Conservation (phyloP, 2,329 filamentous ascomycete genomes). For the Phyllosticta citriasiana region DNA sequence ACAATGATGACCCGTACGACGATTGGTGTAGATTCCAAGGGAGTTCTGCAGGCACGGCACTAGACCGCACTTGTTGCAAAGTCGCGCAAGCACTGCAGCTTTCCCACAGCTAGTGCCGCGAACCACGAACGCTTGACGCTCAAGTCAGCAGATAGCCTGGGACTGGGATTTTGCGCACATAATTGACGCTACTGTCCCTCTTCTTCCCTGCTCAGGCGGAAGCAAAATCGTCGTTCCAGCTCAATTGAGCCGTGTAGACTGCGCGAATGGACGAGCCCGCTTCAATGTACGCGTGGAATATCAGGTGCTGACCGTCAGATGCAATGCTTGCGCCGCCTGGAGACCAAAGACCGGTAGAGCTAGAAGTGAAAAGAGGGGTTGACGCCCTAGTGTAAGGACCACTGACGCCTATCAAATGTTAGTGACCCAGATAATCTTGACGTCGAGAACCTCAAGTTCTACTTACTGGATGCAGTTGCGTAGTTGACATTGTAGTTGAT, state of each 20-base stretch:
- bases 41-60: neutral
- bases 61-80: neutral
- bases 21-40: neutral
- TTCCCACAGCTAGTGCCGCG: neutral
- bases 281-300: constrained; percentile 7
- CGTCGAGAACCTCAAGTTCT: neutral
- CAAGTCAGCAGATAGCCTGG: neutral
- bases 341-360: constrained; percentile 6
- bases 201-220: neutral
- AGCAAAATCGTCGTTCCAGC: constrained; percentile 1
- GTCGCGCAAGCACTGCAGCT: neutral
- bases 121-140: neutral
- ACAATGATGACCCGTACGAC: neutral
- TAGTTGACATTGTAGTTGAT: constrained; percentile 49
- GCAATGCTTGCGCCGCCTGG: constrained; percentile 10
- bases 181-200: neutral
- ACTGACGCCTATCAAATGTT: constrained; percentile 1
- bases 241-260: constrained; percentile 2
- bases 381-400: constrained; percentile 8
- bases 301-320: constrained; percentile 1
- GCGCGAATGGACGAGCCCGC: constrained; percentile 2
- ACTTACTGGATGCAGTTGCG: constrained; percentile 31
- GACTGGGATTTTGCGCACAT: neutral
- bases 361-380: constrained; percentile 6
- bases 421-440: neutral